Evolutionary conservation across 2,329 filamentous ascomycete genomes (phyloP), one percentile per base, ranked within the genome.

Genomic region (Mollisia scopiformis): DNA sequence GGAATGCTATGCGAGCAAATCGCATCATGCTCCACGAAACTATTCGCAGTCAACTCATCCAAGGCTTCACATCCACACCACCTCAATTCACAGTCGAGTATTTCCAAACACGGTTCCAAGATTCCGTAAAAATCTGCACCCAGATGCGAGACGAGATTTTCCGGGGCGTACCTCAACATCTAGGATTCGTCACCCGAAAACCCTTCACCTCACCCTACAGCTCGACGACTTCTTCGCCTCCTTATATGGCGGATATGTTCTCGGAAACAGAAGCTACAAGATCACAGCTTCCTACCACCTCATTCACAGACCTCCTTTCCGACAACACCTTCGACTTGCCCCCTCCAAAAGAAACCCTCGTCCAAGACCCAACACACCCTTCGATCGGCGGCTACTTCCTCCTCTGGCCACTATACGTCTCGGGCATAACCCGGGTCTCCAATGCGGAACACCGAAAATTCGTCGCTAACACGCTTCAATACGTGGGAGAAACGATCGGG

Each of bases 401-500:
- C 11, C 31, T 68, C 4, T 69, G 65, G 67, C 67, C 65, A 5
- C 47, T 69, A 1, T 65, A 60, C 43, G 41, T 68, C 8, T 47
- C 56, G 16, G 65, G 46, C 11, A 55, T 58, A 28, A 60, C 61
- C 5, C 51, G 54, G 10, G 33, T 65, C 5, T 41, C 41, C 16
- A 46, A 56, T 0, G 21, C 14, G 1, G 19, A 33, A 6, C 30
- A 55, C n/a, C 57, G 57, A 4, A 19, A 3, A 28, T 64, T 57
- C 21, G 52, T 59, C 1, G 53, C 33, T 3, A 43, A 54, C 2
- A 33, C 83, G 7, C 75, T 87, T 51, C 74, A 75, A 46, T 82
- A 78, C 64, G 84, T 87, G 47, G 81, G 79, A 2, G 76, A 80
- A 54, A 79, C 81, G 50, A 74, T 86, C 4, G 84, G 84, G 13